Evolutionary conservation across 2,329 filamentous ascomycete species (phyloP), one percentile per base, ranked within the genome.

Genomic region (Diaporthe batatas): DNA sequence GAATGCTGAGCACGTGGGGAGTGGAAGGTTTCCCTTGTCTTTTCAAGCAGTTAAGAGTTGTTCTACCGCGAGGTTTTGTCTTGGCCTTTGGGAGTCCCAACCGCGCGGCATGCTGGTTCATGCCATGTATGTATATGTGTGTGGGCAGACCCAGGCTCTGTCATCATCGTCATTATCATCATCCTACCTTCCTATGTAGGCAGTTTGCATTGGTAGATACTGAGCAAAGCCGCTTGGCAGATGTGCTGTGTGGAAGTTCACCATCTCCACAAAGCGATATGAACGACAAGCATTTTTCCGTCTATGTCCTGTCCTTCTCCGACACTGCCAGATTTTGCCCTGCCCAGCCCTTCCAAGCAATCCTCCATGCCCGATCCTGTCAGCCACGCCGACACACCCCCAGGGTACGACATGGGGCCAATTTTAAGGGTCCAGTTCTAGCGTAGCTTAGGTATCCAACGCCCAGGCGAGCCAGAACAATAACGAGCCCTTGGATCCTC

Each of bases 31-130:
- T 70, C 51, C 42, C 62, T 49, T 51, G 62, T 65, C 62, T 36
- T 51, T 65, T 51, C 44, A 32, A 39, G 44, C 44, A 65, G 32
- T 65, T 55, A 70, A 59, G 54, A 58, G 42, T n/a, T 49, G 32
- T 44, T 25, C 23, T 21, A 59, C 68, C 39, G 54, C 53, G 39
- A 70, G 54, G 68, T 39, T 59, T 49, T 29, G 21, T 70, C 53
- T 58, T 25, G 39, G 68, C 32, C 39, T 25, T 25, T 58, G 53
- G 16, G 51, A 47, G 21, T 65, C 32, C 18, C 59, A 21, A 36
- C 25, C 34, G 39, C 34, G 39, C n/a, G 59, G 72, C 69, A 23
- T 44, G 62, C 68, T 71, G 54, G 72, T 55, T 47, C 68, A 59
- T 62, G 68, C 23, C 68, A 14, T 47, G 44, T 49, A 8, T 49